Percentiles rank a stretch among this genome's conserved stretches.
These are phyloP conservation scores for Globisporangium irregulare DNA, from an alignment of 352 stramenopile genomes.

Conservation along the genomic window DNA sequence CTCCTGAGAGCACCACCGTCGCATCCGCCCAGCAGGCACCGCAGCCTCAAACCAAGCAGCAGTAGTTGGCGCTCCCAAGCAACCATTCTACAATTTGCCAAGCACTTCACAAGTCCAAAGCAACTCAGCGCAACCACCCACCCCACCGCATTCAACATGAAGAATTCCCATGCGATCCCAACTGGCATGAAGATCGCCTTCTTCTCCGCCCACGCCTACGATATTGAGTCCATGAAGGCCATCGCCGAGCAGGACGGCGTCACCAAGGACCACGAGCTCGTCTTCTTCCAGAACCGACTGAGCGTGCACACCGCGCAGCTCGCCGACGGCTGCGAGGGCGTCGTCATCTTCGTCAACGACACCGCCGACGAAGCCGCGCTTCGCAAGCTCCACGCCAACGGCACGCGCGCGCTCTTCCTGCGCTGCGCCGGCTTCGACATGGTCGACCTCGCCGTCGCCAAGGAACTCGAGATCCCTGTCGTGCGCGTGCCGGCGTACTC, in stretches of 20 bases:
- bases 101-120: too few relatives aligned
- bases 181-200: slow-evolving; percentile 65
- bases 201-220: slow-evolving; percentile 75
- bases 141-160: too few relatives aligned
- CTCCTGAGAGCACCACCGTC: too few relatives aligned
- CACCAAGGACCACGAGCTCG: slow-evolving; percentile 19
- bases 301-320: slow-evolving; percentile 48
- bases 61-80: too few relatives aligned
- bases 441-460: neutral
- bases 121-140: too few relatives aligned
- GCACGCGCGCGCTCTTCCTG: slow-evolving; percentile 69
- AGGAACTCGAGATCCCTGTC: neutral
- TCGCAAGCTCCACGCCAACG: slow-evolving; percentile 42
- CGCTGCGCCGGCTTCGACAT: slow-evolving; percentile 42
- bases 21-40: too few relatives aligned
- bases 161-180: too few relatives aligned
- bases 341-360: slow-evolving; percentile 89
- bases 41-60: too few relatives aligned
- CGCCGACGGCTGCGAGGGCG: slow-evolving; percentile 50
- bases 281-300: slow-evolving; percentile 55
- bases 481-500: neutral
- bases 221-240: slow-evolving; percentile 55
- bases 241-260: slow-evolving; percentile 42
- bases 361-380: slow-evolving; percentile 56
- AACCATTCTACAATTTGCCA: too few relatives aligned